Percentiles rank a stretch among this genome's conserved stretches.
These are phyloP conservation scores for Nidularia pulvinata DNA, from an alignment of 768 basidiomycete genomes.

Conservation along the genomic window DNA sequence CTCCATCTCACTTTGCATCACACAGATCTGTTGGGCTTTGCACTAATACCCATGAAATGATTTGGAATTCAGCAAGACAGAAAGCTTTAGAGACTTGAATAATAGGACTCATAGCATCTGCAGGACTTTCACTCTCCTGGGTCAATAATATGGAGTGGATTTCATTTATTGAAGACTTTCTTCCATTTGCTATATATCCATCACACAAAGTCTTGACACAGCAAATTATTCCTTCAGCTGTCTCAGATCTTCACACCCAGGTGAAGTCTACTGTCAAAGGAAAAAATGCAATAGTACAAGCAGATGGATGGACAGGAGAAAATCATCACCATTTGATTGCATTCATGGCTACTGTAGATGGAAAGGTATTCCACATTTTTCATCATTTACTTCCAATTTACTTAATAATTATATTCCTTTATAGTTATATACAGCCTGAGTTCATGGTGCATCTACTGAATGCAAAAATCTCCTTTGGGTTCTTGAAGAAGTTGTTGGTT, in stretches of 20 bases:
- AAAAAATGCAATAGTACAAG: slow-evolving; percentile 19
- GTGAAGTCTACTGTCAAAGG: slow-evolving; percentile 3
- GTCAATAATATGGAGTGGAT: slow-evolving; percentile 32
- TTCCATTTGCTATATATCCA: slow-evolving; percentile 20
- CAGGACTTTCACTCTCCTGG: slow-evolving; percentile 29
- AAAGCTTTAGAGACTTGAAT: slow-evolving; percentile 17
- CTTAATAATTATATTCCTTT: no score
- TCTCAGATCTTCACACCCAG: slow-evolving; percentile 6
- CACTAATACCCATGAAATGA: no score
- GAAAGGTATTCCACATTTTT: slow-evolving; percentile 10
- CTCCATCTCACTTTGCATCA: no score
- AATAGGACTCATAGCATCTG: slow-evolving; percentile 23
- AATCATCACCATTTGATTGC: slow-evolving; percentile 27
- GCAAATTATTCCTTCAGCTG: slow-evolving; percentile 15
- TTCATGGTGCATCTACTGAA: no score
- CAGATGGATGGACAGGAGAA: slow-evolving; percentile 31
- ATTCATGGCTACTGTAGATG: slow-evolving; percentile 21
- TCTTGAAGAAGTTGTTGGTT: no score
- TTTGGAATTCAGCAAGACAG: slow-evolving; percentile 9
- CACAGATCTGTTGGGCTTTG: no score
- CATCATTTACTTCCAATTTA: no score
- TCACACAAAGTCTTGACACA: slow-evolving; percentile 16
- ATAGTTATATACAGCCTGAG: no score
- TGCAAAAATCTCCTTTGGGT: no score
- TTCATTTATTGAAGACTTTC: slow-evolving; percentile 21